A percentile compares a stretch with the other conserved stretches of the same genome.
These are phyloP conservation scores for Solanum clarkiae DNA, from an alignment of 257 asterid species.

Conservation along the genomic window DNA sequence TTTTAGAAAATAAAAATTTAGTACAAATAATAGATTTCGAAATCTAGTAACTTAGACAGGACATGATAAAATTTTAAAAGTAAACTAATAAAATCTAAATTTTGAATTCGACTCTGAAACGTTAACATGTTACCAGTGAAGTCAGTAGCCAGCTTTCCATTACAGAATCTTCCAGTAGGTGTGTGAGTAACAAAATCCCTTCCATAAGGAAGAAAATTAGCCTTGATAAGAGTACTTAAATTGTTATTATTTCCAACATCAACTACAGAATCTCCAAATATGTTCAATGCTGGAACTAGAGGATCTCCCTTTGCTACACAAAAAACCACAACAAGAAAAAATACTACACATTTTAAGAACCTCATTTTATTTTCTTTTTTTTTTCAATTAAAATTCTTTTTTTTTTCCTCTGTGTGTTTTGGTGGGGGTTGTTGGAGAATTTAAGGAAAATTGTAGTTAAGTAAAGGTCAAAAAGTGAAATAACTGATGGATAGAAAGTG, in stretches of 20 bases:
- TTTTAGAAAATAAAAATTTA: too few relatives aligned
- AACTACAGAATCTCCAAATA: slow-evolving; percentile 80
- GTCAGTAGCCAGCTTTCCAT: slow-evolving; percentile 82
- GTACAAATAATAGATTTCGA: background rate
- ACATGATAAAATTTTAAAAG: background rate
- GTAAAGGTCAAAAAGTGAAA: slow-evolving; percentile 1
- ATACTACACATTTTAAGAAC: slow-evolving; percentile 9
- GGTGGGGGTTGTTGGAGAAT: background rate
- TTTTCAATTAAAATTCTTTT: background rate
- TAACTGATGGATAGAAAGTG: slow-evolving; percentile 6
- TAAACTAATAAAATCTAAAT: background rate
- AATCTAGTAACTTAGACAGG: too few relatives aligned
- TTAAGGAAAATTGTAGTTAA: slow-evolving; percentile 12
- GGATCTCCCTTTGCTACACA: slow-evolving; percentile 34
- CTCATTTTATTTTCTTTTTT: slow-evolving; percentile 25
- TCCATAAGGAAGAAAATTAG: slow-evolving; percentile 82
- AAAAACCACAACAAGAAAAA: slow-evolving; percentile 8
- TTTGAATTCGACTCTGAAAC: background rate
- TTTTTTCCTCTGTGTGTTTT: background rate
- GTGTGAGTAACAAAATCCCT: slow-evolving; percentile 53
- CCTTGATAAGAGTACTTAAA: slow-evolving; percentile 46
- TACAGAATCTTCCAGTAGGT: slow-evolving; percentile 89
- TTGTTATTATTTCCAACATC: slow-evolving; percentile 76
- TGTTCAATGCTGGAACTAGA: slow-evolving; percentile 58
- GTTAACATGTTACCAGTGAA: slow-evolving; percentile 38